phyloP scores from a whole-genome alignment of 768 basidiomycete species.

The Lactarius hatsudake region DNA sequence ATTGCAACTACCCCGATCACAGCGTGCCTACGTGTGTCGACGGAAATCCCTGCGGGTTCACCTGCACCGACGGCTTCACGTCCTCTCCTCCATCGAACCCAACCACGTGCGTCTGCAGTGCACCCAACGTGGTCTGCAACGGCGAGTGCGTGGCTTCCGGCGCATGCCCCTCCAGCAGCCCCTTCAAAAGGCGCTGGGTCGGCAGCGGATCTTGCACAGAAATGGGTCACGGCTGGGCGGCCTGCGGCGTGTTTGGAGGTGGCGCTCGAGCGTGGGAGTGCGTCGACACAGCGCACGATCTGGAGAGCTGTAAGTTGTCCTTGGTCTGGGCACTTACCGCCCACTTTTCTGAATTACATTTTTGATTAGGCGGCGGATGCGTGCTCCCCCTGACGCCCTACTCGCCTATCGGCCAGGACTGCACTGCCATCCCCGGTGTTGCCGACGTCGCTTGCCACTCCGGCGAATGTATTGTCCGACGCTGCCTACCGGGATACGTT shows the following conservation, averaged over 20 bases:
- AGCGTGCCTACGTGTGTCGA: conserved; percentile 38
- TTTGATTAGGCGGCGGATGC: conserved; percentile 43
- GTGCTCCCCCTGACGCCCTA: conserved; percentile 34
- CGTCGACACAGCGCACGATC: conserved; percentile 44
- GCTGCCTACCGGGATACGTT: conserved; percentile 45
- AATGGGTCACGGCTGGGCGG: conserved; percentile 34
- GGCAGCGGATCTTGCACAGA: conserved; percentile 34
- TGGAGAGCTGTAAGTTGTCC: conserved; percentile 50
- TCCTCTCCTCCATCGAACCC: conserved; percentile 34
- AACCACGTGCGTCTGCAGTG: conserved; percentile 42
- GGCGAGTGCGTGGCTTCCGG: conserved; percentile 39
- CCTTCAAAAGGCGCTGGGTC: conserved; percentile 30
- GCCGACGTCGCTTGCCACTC: conserved; percentile 47
- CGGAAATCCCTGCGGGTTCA: conserved; percentile 44
- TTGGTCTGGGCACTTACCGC: not conserved
- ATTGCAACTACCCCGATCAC: conserved; percentile 44
- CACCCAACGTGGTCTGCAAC: conserved; percentile 46
- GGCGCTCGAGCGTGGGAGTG: conserved; percentile 46
- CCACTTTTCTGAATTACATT: not conserved
- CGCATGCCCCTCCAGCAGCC: conserved; percentile 34
- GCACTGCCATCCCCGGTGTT: conserved; percentile 47
- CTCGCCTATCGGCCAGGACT: conserved; percentile 43
- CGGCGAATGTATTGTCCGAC: conserved; percentile 44
- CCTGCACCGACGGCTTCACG: conserved; percentile 45
- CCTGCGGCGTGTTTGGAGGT: conserved; percentile 45